Base-by-base conservation (phyloP, 2,329 filamentous ascomycete genomes). In the Pseudomassariella vexata region DNA sequence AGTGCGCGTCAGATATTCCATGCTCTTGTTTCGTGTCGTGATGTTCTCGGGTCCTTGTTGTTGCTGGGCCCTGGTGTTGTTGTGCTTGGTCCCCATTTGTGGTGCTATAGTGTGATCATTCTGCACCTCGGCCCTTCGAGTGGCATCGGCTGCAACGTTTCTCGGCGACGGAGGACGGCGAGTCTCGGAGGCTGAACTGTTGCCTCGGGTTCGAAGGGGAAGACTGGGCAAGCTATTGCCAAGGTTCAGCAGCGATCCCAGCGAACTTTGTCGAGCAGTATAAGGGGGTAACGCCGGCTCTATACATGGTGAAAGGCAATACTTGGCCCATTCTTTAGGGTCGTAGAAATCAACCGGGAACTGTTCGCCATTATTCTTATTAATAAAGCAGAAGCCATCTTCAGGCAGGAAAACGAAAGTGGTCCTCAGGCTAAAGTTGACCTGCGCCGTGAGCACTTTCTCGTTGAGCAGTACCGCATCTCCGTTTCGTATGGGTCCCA, bases 401-500 rank as follows among this genome's bases (percentile, higher is more conserved):
- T 95, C 82, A 0, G 90, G 90, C 1, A 96, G 69, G 7, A 95
- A 77, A 9, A 81, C 78, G 49, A 85, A 95, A 24, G 80, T 89
- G 0, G 88, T 94, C 6, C 90, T 76, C 30, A 96, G 79, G 0
- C 84, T 88, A 49, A 96, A 95, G 59, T 94, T 94, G 46, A 95
- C 89, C 51, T 92, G 85, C 0, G 90, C 88, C 1, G 88, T 95
- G 11, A 96, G 70, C 1, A 95, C 82, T 43, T 86, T 85, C 39
- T 88, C 88, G 48, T 89, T 94, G 37, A 95, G 69, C 1, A 95
- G 70, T 1, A 95, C 88, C 12, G 89, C 85, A 51, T 96, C 89
- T n/a, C 89, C 89, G 47, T 94, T 90, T 21, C 89, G 79, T 9
- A 96, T 57, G 1, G 89, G 89, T 0, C 90, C 90, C 4, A 95